A percentile compares a stretch with the other conserved stretches of the same genome.
Evolutionary conservation across 306 rosid genomes (phyloP).

Genomic region (Aeschynomene evenia): DNA sequence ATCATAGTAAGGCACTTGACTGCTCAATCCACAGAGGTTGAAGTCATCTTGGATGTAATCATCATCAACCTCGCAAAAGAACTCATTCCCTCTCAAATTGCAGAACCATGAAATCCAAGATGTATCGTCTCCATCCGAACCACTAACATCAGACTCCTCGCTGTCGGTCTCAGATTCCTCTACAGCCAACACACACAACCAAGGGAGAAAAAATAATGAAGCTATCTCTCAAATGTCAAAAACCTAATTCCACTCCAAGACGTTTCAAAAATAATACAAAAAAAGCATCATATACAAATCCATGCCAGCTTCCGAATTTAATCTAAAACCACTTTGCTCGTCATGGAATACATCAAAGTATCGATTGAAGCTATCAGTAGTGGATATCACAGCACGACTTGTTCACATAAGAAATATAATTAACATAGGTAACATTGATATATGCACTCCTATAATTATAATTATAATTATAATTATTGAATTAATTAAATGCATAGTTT

Average conservation of each 20-base stretch:
- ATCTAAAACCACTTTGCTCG: not conserved
- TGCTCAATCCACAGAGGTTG: conserved; percentile 92
- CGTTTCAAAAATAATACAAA: not conserved
- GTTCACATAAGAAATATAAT: not conserved
- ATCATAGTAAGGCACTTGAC: conserved; percentile 99
- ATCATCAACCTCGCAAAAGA: conserved; percentile 96
- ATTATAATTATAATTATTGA: too few species aligned
- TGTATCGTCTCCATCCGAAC: conserved; percentile 95
- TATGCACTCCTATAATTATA: too few species aligned
- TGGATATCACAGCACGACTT: not conserved
- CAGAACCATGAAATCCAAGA: conserved; percentile 99
- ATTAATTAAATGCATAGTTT: not conserved
- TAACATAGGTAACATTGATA: not conserved
- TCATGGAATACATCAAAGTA: not conserved
- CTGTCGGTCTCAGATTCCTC: conserved; percentile 98
- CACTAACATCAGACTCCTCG: conserved; percentile 97
- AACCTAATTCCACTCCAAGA: not conserved
- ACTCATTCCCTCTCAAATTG: conserved; percentile 95
- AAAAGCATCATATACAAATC: not conserved
- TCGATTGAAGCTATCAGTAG: not conserved
- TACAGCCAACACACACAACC: conserved; percentile 42
- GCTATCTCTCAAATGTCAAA: conserved; percentile 13
- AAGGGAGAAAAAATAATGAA: not conserved
- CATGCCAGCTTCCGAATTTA: not conserved
- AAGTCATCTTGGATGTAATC: conserved; percentile 96